phyloP scores from a whole-genome alignment of 495 filamentous ascomycete genomes.

The Xylaria intraflava region DNA sequence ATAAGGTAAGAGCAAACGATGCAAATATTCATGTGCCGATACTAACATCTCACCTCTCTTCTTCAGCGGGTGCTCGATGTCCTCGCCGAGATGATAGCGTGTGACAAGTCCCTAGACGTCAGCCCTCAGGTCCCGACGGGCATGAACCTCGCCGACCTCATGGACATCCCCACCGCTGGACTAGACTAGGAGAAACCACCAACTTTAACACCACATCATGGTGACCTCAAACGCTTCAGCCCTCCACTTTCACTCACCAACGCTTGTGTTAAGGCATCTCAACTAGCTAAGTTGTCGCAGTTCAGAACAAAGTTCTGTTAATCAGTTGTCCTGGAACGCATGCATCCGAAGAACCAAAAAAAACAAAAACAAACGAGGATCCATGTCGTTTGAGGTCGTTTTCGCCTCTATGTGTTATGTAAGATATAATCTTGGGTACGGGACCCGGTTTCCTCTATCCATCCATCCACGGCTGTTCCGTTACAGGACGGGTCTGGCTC shows the following conservation, averaged over 20 bases:
- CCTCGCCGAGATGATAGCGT: constrained; percentile 94
- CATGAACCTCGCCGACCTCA: constrained; percentile 23
- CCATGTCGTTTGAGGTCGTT: neutral
- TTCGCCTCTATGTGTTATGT: constrained; percentile 12
- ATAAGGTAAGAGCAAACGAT: constrained; percentile 53
- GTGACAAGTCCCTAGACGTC: constrained; percentile 67
- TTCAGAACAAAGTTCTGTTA: neutral
- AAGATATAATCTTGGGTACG: constrained; percentile 12
- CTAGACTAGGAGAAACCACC: constrained; percentile 33
- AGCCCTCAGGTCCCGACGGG: constrained; percentile 21
- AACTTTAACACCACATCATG: neutral
- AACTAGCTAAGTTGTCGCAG: neutral
- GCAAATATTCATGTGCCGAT: neutral
- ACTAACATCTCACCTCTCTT: constrained; percentile 14
- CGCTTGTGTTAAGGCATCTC: constrained; percentile 4
- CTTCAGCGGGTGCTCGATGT: constrained; percentile 79
- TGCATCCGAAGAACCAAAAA: too few species aligned
- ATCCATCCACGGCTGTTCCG: neutral
- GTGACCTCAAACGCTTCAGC: neutral
- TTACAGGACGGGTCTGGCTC: neutral
- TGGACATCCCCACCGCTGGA: constrained; percentile 34
- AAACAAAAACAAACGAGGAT: neutral
- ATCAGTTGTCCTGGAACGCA: neutral
- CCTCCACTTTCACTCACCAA: constrained; percentile 18
- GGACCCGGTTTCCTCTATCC: constrained; percentile 1